These are phyloP conservation scores for Sugiyamaella xylanicola DNA, from an alignment of 1,139 yeast species.

Conservation along the genomic window DNA sequence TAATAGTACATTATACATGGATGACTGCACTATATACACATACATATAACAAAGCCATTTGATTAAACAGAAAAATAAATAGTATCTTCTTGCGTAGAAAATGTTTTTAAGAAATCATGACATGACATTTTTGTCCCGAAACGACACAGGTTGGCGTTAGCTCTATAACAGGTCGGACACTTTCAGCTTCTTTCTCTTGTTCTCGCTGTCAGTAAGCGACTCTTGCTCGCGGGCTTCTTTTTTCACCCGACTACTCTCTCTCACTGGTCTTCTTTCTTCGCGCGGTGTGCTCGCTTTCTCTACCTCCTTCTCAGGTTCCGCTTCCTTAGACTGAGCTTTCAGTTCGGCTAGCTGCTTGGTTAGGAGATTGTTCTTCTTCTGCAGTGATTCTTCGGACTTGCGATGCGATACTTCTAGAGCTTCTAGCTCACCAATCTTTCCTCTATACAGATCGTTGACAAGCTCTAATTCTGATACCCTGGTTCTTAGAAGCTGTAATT, in stretches of 20 bases:
- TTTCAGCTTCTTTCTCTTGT: slow-evolving; percentile 20
- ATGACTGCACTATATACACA: not conserved
- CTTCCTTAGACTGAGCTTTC: slow-evolving; percentile 6
- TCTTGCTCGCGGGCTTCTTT: not conserved
- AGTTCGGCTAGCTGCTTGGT: slow-evolving; percentile 17
- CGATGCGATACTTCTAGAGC: slow-evolving; percentile 30
- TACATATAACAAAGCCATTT: not conserved
- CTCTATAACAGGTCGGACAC: slow-evolving; percentile 20
- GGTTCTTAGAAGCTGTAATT: slow-evolving; percentile 52
- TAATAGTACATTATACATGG: slow-evolving; percentile 11
- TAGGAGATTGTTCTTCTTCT: slow-evolving; percentile 22
- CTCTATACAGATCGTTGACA: slow-evolving; percentile 81
- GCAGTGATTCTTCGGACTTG: slow-evolving; percentile 27
- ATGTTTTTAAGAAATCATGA: not conserved
- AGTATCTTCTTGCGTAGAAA: not conserved
- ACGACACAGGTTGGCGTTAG: too few species aligned
- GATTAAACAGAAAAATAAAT: slow-evolving; percentile 13
- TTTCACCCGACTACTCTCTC: not conserved
- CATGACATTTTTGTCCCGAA: not conserved
- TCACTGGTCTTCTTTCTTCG: too few species aligned
- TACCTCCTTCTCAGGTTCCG: too few species aligned
- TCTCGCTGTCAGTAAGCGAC: slow-evolving; percentile 8
- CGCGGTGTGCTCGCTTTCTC: too few species aligned
- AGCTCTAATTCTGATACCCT: slow-evolving; percentile 87
- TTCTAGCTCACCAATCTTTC: slow-evolving; percentile 81